Evolutionary conservation across 192 early-diverging fungal species (phyloP), one percentile per base, ranked within the genome.

Genomic region (Geranomyces variabilis): DNA sequence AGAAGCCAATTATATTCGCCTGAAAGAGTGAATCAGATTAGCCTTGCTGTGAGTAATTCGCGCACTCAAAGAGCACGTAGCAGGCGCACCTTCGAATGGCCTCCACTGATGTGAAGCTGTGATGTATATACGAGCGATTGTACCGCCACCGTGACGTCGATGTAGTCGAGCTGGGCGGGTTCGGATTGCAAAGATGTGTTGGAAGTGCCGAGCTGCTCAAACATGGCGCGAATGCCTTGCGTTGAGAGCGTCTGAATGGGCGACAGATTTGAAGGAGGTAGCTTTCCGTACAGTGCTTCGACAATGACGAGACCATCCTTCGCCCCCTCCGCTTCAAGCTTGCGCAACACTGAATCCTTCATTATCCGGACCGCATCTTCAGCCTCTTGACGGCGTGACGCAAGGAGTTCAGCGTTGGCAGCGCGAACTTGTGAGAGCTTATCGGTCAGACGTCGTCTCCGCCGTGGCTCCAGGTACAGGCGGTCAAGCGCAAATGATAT

Each of bases 1-100:
- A 97, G 77, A 99, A 99, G 3, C 96, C 96, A 34, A 94, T 82
- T 67, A 99, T 82, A 67, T 91, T 90, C 26, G 88, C 82, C 90
- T 92, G 73, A n/a, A n/a, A n/a, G n/a, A n/a, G n/a, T n/a, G n/a
- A n/a, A n/a, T n/a, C n/a, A n/a, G n/a, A n/a, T n/a, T n/a, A n/a
- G n/a, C n/a, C n/a, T n/a, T n/a, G n/a, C n/a, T n/a, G n/a, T n/a
- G n/a, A n/a, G n/a, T n/a, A n/a, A 24, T 53, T 24, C 51, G 24
- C 4, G 51, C 51, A 7, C 7, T 53, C 7, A 53, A n/a, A 53
- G 17, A 8, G 24, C 15, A 3, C 7, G n/a, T 17, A 53, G 19
- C 3, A 24, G 17, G 3, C 63, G 12, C 73, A 92, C 91, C 88
- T 97, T 97, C 72, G 94, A 92, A 70, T 88, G 87, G 34, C 92